Evolutionary conservation across 352 stramenopile species (phyloP), one percentile per base, ranked within the genome.

Genomic region (Phytopythium helicoides): DNA sequence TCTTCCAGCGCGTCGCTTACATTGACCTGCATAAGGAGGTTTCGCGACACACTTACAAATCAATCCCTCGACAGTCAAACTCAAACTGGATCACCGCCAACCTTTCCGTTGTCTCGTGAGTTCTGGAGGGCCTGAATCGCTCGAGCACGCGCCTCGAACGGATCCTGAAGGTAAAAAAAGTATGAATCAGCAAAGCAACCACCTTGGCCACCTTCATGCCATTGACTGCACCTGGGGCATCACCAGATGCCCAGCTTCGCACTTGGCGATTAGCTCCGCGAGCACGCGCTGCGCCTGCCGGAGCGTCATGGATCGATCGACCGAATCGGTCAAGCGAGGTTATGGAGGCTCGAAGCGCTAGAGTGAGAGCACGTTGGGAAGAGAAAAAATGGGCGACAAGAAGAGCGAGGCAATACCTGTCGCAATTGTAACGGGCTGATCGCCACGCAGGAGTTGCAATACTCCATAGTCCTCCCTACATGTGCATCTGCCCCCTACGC

Each of bases 241-340:
- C 25, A 80, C 58, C 1, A 91, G 69, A 54, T 88, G 78, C 2
- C 59, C 60, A 23, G 66, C 71, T n/a, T 87, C 63, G 47, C 81
- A 86, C 51, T 82, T 87, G 40, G 56, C 25, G 19, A 89, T 69
- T 18, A 91, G 56, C 7, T 88, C 77, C 5, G 65, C 72, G 6
- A 91, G 66, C 37, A 64, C 67, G 33, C 71, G 77, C 36, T 86
- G 81, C n/a, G 73, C 70, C 52, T 89, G 77, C 2, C 76, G 73
- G 18, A 76, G 66, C 56, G 83, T 89, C 80, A 91, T 90, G 11
- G 15, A 33, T n/a, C n/a, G n/a, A n/a, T n/a, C n/a, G n/a, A n/a
- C n/a, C n/a, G n/a, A n/a, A n/a, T n/a, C n/a, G n/a, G n/a, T n/a
- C n/a, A n/a, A n/a, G n/a, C n/a, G n/a, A n/a, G n/a, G n/a, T n/a